These are phyloP conservation scores for Yamadazyma triangularis DNA, from an alignment of 1,139 yeast species.

Conservation along the genomic window DNA sequence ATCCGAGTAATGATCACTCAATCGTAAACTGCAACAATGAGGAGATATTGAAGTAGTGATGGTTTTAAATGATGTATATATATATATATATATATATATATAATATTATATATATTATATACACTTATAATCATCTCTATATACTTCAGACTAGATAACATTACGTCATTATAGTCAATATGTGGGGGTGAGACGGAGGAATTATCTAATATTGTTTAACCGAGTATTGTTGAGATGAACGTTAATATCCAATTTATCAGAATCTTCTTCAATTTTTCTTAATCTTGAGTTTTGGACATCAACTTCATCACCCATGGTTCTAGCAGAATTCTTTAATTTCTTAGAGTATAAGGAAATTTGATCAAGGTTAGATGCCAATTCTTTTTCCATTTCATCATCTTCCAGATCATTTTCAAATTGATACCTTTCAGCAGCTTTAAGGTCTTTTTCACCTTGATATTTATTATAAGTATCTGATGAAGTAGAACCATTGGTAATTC, in stretches of 20 bases:
- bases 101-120: no score
- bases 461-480: conserved; percentile 39
- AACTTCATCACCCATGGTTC: conserved; percentile 45
- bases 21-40: no score
- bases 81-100: no score
- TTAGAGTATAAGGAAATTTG: conserved; percentile 45
- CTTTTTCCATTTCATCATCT: conserved; percentile 58
- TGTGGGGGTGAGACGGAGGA: no score
- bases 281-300: conserved; percentile 47
- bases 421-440: conserved; percentile 45
- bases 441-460: conserved; percentile 46
- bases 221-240: conserved; percentile 47
- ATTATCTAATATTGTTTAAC: conserved; percentile 38
- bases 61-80: no score
- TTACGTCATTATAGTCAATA: no score
- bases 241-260: conserved; percentile 52
- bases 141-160: no score
- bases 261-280: conserved; percentile 50
- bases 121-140: no score
- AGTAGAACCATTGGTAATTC: conserved; percentile 36
- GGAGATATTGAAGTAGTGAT: no score
- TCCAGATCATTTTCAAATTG: conserved; percentile 53
- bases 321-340: conserved; percentile 41
- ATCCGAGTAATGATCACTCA: no score
- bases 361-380: conserved; percentile 49